Percentiles rank a stretch among this genome's conserved stretches.
Evolutionary conservation across 2,329 filamentous ascomycete species (phyloP).

Genomic region (Aspergillus novoparasiticus): DNA sequence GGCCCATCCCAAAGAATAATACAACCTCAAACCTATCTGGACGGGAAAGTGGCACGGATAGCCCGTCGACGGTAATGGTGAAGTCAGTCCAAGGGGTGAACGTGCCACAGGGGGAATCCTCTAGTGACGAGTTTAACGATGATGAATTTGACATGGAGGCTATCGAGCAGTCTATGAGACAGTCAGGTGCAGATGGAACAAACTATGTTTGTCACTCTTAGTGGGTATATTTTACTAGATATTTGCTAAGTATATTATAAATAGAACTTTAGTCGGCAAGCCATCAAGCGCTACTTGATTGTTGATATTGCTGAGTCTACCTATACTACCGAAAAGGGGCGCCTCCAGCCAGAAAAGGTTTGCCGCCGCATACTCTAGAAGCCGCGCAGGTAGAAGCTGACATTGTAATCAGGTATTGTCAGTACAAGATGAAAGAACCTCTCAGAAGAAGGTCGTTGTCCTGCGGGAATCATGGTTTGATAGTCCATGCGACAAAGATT

Average conservation of each 20-base stretch:
- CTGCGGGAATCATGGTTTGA: slow-evolving; percentile 87
- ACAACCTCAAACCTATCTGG: slow-evolving; percentile 22
- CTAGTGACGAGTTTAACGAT: slow-evolving; percentile 74
- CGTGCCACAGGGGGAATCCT: slow-evolving; percentile 41
- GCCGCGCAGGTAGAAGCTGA: slow-evolving; percentile 20
- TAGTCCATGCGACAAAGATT: slow-evolving; percentile 71
- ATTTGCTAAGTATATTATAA: slow-evolving; percentile 67
- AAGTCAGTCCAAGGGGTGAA: slow-evolving; percentile 9
- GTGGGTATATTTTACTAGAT: slow-evolving; percentile 31
- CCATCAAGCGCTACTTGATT: slow-evolving; percentile 85
- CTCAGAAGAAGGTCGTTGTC: slow-evolving; percentile 67
- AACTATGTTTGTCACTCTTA: slow-evolving; percentile 64
- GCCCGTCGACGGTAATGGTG: neutral
- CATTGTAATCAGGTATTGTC: slow-evolving; percentile 64
- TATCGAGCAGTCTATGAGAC: slow-evolving; percentile 63
- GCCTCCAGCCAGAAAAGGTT: slow-evolving; percentile 71
- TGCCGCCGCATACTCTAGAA: slow-evolving; percentile 21
- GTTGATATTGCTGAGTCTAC: slow-evolving; percentile 70
- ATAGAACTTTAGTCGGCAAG: slow-evolving; percentile 64
- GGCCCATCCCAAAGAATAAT: slow-evolving; percentile 12
- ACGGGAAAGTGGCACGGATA: slow-evolving; percentile 3
- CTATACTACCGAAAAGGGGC: slow-evolving; percentile 66
- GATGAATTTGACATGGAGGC: slow-evolving; percentile 62
- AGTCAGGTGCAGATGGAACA: slow-evolving; percentile 69
- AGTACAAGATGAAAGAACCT: slow-evolving; percentile 77